Conservation (phyloP, 768 basidiomycete genomes). For the Neoboletus magnificus region DNA sequence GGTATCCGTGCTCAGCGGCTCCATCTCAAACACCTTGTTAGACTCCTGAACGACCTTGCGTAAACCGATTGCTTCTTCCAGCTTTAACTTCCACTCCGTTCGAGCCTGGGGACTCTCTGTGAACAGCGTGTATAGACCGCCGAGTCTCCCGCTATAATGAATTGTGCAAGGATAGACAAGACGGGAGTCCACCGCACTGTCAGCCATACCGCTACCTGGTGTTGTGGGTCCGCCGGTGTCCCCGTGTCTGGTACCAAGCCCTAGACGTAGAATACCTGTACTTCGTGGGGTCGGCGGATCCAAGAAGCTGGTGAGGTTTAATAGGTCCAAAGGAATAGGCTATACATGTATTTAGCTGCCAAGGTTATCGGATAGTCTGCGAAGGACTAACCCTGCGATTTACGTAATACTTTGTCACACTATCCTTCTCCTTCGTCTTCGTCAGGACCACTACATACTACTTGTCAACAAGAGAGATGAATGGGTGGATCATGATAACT, state of each 20-base stretch:
- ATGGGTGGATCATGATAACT: slow-evolving; percentile 26
- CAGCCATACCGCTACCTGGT: slow-evolving; percentile 33
- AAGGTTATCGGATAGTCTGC: neutral
- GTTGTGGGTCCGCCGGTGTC: slow-evolving; percentile 25
- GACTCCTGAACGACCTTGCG: slow-evolving; percentile 87
- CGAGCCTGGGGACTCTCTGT: slow-evolving; percentile 77
- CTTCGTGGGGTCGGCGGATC: slow-evolving; percentile 76
- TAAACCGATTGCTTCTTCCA: slow-evolving; percentile 84
- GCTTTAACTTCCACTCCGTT: slow-evolving; percentile 83
- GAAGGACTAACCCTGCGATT: slow-evolving; percentile 62
- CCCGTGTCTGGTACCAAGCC: slow-evolving; percentile 40
- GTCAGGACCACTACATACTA: slow-evolving; percentile 74
- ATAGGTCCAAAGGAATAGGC: slow-evolving; percentile 91
- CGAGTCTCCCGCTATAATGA: slow-evolving; percentile 83
- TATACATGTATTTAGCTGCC: slow-evolving; percentile 28
- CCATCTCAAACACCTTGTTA: slow-evolving; percentile 92
- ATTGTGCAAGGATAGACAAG: slow-evolving; percentile 86
- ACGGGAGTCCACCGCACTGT: slow-evolving; percentile 58
- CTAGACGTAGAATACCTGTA: slow-evolving; percentile 64
- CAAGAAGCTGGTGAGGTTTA: slow-evolving; percentile 80
- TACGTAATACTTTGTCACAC: slow-evolving; percentile 71
- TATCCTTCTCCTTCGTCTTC: slow-evolving; percentile 77
- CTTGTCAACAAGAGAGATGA: slow-evolving; percentile 8
- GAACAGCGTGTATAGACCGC: slow-evolving; percentile 84
- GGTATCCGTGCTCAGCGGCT: slow-evolving; percentile 84